phyloP scores from a whole-genome alignment of 805 yeast species.

The Metschnikowia aberdeeniae region DNA sequence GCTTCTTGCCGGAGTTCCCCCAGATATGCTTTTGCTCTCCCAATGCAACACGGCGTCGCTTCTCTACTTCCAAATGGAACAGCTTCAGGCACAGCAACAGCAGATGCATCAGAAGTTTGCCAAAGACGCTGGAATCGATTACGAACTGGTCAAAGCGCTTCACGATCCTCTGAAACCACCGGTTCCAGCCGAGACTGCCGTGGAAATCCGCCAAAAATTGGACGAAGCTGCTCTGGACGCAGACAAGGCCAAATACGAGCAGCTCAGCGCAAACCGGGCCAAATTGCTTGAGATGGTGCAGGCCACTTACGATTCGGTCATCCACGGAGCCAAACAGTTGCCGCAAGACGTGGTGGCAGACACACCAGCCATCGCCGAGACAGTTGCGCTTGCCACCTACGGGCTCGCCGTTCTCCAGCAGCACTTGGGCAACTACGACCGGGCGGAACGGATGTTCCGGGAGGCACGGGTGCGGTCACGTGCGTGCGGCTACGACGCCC shows the following conservation, averaged over 20 bases:
- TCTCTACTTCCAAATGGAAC: slow-evolving; percentile 63
- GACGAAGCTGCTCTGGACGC: slow-evolving; percentile 19
- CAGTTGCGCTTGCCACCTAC: slow-evolving; percentile 75
- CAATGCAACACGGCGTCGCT: slow-evolving; percentile 70
- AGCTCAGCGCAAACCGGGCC: slow-evolving; percentile 18
- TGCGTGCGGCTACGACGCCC: slow-evolving; percentile 59
- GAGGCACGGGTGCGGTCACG: slow-evolving; percentile 70
- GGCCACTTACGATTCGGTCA: slow-evolving; percentile 34
- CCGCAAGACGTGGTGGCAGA: slow-evolving; percentile 23
- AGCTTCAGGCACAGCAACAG: slow-evolving; percentile 48
- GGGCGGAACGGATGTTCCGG: slow-evolving; percentile 58
- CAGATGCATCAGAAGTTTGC: slow-evolving; percentile 23
- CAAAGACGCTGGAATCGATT: slow-evolving; percentile 24
- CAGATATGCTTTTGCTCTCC: slow-evolving; percentile 59
- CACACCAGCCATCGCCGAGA: slow-evolving; percentile 45
- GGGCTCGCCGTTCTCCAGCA: slow-evolving; percentile 78
- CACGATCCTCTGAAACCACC: slow-evolving; percentile 16
- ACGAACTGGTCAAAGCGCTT: slow-evolving; percentile 14
- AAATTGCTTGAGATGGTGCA: slow-evolving; percentile 28
- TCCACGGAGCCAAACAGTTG: slow-evolving; percentile 28
- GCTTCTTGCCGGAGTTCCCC: slow-evolving; percentile 66
- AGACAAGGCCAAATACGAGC: slow-evolving; percentile 25
- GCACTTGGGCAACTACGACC: slow-evolving; percentile 52
- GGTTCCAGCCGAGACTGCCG: slow-evolving; percentile 8
- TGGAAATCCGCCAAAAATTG: slow-evolving; percentile 10